Evolutionary conservation across 148 eudicot species (phyloP), one percentile per base, ranked within the genome.

Genomic region (Dysphania ambrosioides): DNA sequence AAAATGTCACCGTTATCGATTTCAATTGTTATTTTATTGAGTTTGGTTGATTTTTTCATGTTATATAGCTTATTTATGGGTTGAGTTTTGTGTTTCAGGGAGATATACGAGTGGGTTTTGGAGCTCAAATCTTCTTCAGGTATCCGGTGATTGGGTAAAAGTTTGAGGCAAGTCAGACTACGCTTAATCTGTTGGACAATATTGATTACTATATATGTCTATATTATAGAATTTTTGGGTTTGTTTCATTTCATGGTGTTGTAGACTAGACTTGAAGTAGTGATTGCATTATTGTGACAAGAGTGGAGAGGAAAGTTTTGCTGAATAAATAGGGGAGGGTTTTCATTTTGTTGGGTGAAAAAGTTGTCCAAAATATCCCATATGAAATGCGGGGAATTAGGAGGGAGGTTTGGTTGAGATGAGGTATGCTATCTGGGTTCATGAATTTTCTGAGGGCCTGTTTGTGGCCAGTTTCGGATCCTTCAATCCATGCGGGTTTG

Each of bases 381-480:
- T 73, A 53, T 59, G 84, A 82, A 82, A 86, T 88, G 88, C 82
- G 82, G 85, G 82, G 80, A 72, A 69, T 74, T 79, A 79, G 82
- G 87, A 80, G 87, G 85, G 83, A 67, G 63, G 79, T 88, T 84
- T 84, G 89, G 95, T 75, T 86, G 97, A 88, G 78, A 92, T 92
- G 97, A 92, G 92, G 92, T 71, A 92, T 92, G 97, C 77, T 90
- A 60, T 86, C 95, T 51, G 88, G 81, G 79, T 87, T 92, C 26
- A 92, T 92, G 91, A 88, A 85, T 84, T 82, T 90, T 77, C 72
- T 92, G 72, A 86, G 85, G 90, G 89, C 97, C 88, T 92, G 97
- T 83, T 88, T 90, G 75, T 86, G 88, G 92, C 92, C 91, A 19
- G 80, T 80, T 79, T 83, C 89, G 70, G 87, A 76, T 83, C 81